phyloP scores from a whole-genome alignment of 2,329 filamentous ascomycete species.

The Ceratocystis destructans region DNA sequence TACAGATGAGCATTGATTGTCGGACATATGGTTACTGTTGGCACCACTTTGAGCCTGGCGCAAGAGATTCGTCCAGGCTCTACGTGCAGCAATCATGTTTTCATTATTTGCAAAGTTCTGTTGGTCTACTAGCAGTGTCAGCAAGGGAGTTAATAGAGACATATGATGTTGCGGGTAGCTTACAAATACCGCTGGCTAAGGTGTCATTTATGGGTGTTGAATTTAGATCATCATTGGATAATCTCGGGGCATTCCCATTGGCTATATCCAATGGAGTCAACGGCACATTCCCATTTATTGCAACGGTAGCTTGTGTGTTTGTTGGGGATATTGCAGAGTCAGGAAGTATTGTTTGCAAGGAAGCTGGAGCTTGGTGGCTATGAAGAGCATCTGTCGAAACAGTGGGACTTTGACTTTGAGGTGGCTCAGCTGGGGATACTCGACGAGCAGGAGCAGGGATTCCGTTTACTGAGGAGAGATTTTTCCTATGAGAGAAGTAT shows the following conservation, averaged over 20 bases:
- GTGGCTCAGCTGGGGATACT: slow-evolving; percentile 9
- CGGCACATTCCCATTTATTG: neutral
- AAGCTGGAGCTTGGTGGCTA: neutral
- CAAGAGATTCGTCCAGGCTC: slow-evolving; percentile 14
- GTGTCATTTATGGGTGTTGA: neutral
- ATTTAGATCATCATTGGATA: neutral
- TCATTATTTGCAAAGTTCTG: slow-evolving; percentile 12
- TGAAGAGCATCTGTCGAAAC: neutral
- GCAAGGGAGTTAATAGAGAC: slow-evolving; percentile 24
- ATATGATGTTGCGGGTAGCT: neutral
- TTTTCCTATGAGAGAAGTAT: slow-evolving; percentile 4
- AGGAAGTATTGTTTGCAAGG: neutral
- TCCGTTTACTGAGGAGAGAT: slow-evolving; percentile 11
- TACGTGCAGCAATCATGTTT: slow-evolving; percentile 16
- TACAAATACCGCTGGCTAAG: slow-evolving; percentile 5
- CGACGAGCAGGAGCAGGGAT: slow-evolving; percentile 7
- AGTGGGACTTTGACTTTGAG: slow-evolving; percentile 9
- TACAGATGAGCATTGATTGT: slow-evolving; percentile 5
- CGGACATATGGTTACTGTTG: slow-evolving; percentile 17
- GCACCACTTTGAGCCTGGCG: slow-evolving; percentile 23
- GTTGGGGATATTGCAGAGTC: neutral
- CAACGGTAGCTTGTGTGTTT: neutral
- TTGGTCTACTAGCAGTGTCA: slow-evolving; percentile 26
- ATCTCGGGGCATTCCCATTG: neutral
- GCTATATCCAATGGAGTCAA: neutral